Base-by-base conservation (phyloP, 2,329 filamentous ascomycete species). In the Pseudocercospora crystallina region DNA sequence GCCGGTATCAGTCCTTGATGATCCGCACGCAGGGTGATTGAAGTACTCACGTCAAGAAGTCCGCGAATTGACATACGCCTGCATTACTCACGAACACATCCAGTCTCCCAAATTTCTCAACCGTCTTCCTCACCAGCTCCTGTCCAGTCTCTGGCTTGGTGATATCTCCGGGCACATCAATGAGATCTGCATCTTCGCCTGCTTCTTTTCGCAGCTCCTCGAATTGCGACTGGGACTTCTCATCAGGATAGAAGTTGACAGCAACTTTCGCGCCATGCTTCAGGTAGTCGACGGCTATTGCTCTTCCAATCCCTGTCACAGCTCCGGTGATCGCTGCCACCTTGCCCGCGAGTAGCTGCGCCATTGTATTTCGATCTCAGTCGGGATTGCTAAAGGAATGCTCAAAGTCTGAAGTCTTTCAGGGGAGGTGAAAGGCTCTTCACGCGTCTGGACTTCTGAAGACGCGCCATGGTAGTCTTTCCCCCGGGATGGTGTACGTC, bases 241-340 rank as follows among this genome's bases (percentile, higher is more conserved):
- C 66, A 26, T 77, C 71, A 49, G 81, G 86, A 2, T 91, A 80
- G 66, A 94, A 87, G 74, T 94, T 95, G 54, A 95, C 82, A 26
- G 87, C 83, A 30, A 95, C 87, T 66, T 81, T 80, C 60, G 86
- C 87, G 59, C 90, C 90, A 61, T 95, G 88, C 4, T 79, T 77
- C 45, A 92, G 75, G 68, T 89, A 95, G 62, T 85, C 85, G 43
- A 95, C 79, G 36, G 86, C 84, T 57, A 95, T 95, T 60, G 90
- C 90, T 58, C 88, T 82, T 45, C 90, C 90, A 62, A 95, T 95
- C 43, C 90, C 90, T 1, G 89, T 95, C 3, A 86, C 86, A 50
- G 88, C 90, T 58, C 90, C 90, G 0, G 90, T 95, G 64, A 96
- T 90, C 67, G 90, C 87, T 71, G 89, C 89, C 10, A 85, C 86